A percentile compares a stretch with the other conserved stretches of the same genome.
Conservation (phyloP, 257 asterid genomes). For the Nicotiana tomentosiformis region DNA sequence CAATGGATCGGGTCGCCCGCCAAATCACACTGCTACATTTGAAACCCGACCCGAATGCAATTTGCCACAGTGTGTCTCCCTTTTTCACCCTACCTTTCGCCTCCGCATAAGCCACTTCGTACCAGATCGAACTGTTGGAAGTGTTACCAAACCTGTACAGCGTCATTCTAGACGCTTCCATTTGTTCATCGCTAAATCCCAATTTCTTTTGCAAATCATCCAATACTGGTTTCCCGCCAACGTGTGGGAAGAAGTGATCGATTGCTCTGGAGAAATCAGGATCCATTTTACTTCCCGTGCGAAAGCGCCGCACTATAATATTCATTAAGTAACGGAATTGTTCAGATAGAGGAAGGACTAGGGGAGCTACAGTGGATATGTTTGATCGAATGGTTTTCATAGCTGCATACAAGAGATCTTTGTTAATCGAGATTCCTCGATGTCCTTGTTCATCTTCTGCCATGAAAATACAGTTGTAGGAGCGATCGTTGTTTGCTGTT, state of each 20-base stretch:
- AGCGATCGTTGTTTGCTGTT: constrained; percentile 34
- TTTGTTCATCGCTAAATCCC: constrained; percentile 20
- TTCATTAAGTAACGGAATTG: constrained; percentile 27
- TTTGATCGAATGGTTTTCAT: constrained; percentile 34
- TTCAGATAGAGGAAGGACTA: constrained; percentile 39
- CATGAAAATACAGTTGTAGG: constrained; percentile 33
- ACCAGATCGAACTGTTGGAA: constrained; percentile 44
- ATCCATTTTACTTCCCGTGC: constrained; percentile 19
- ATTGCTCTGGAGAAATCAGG: constrained; percentile 33
- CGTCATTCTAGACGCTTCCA: constrained; percentile 47
- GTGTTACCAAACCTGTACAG: constrained; percentile 37
- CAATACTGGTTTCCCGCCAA: constrained; percentile 36
- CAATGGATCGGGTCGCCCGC: constrained; percentile 25
- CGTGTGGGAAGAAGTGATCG: constrained; percentile 39
- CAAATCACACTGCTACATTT: constrained; percentile 39
- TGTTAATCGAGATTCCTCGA: constrained; percentile 24
- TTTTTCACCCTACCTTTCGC: constrained; percentile 38
- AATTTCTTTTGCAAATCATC: constrained; percentile 39
- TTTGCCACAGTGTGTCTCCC: constrained; percentile 36
- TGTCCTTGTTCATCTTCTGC: constrained; percentile 34
- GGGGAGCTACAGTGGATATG: constrained; percentile 36
- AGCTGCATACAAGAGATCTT: constrained; percentile 31
- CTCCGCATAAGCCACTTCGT: constrained; percentile 34
- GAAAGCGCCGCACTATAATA: constrained; percentile 8
- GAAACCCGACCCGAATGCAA: constrained; percentile 40